phyloP scores from a whole-genome alignment of 306 rosid species.

The Boehmeria nivea region DNA sequence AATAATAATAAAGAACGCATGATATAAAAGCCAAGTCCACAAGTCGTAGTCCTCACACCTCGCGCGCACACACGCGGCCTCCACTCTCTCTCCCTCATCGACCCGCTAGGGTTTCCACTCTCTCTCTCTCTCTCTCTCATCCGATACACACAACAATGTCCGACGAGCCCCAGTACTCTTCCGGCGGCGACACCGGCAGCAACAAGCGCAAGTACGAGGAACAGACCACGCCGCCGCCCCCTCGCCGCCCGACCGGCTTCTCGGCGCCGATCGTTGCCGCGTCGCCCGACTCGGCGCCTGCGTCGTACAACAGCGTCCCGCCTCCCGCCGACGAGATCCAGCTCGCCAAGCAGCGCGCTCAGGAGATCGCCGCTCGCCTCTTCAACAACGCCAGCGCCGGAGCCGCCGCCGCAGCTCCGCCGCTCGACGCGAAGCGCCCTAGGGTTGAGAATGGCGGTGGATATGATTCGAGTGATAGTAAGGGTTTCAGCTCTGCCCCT shows the following conservation, averaged over 20 bases:
- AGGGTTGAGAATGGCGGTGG: slow-evolving; percentile 77
- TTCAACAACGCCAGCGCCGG: slow-evolving; percentile 31
- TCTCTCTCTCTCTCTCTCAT: neutral
- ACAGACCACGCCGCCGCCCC: slow-evolving; percentile 29
- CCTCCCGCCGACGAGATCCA: slow-evolving; percentile 65
- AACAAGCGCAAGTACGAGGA: slow-evolving; percentile 89
- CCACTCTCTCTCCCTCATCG: slow-evolving; percentile 2
- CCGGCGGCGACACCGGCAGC: slow-evolving; percentile 38
- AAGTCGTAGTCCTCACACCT: slow-evolving; percentile 5
- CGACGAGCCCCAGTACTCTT: slow-evolving; percentile 67
- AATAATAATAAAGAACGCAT: neutral
- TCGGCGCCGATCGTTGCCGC: slow-evolving; percentile 52
- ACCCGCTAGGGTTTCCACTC: slow-evolving; percentile 45
- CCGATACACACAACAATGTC: slow-evolving; percentile 33
- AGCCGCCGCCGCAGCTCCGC: slow-evolving; percentile 20
- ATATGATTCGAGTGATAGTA: slow-evolving; percentile 56
- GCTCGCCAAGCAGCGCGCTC: slow-evolving; percentile 89
- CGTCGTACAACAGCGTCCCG: slow-evolving; percentile 58
- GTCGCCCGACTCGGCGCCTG: slow-evolving; percentile 42
- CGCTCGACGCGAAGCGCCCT: slow-evolving; percentile 65
- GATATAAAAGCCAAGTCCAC: slow-evolving; percentile 10
- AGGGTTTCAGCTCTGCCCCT: slow-evolving; percentile 39
- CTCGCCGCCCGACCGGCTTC: slow-evolving; percentile 62
- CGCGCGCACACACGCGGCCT: slow-evolving; percentile 12
- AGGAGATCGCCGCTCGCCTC: slow-evolving; percentile 92